Conservation (phyloP, 1,284 basidiomycete species). For the Trichosporon faecale region DNA sequence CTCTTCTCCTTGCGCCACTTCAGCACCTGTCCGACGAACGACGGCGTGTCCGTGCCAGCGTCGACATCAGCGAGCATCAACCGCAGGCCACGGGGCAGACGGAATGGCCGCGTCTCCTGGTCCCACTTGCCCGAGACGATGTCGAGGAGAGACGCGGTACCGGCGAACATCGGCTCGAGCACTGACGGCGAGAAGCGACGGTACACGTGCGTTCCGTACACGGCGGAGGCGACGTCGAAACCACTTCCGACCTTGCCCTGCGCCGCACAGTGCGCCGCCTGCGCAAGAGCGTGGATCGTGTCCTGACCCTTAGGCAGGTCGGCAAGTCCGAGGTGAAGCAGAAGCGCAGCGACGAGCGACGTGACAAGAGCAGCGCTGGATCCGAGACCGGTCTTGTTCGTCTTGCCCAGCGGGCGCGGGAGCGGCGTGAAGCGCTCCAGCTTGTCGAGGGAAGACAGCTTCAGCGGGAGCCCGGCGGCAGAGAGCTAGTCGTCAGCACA, state of each 20-base stretch:
- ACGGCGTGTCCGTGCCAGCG: constrained; percentile 88
- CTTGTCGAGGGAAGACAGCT: constrained; percentile 58
- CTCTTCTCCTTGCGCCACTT: constrained; percentile 71
- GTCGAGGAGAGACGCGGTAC: constrained; percentile 45
- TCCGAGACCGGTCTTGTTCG: constrained; percentile 94
- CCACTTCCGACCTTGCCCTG: constrained; percentile 98
- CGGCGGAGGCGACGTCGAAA: constrained; percentile 92
- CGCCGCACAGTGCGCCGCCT: constrained; percentile 92
- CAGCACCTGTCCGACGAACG: constrained; percentile 80
- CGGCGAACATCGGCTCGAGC: constrained; percentile 64
- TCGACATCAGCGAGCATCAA: constrained; percentile 89
- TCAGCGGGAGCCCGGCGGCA: constrained; percentile 59
- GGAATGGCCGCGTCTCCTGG: constrained; percentile 61
- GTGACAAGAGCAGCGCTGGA: background rate
- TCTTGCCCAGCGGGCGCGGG: constrained; percentile 65
- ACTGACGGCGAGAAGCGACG: constrained; percentile 78
- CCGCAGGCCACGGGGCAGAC: constrained; percentile 72
- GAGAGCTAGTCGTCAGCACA: constrained; percentile 58
- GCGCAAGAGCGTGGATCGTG: constrained; percentile 87
- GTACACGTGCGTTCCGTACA: constrained; percentile 93
- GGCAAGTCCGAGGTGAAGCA: constrained; percentile 72
- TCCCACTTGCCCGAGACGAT: constrained; percentile 52
- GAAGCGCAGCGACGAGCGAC: constrained; percentile 65
- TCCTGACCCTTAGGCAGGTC: constrained; percentile 47
- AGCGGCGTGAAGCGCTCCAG: constrained; percentile 74